phyloP scores from a whole-genome alignment of 2,329 filamentous ascomycete species.

The Ophiostoma fasciatum region DNA sequence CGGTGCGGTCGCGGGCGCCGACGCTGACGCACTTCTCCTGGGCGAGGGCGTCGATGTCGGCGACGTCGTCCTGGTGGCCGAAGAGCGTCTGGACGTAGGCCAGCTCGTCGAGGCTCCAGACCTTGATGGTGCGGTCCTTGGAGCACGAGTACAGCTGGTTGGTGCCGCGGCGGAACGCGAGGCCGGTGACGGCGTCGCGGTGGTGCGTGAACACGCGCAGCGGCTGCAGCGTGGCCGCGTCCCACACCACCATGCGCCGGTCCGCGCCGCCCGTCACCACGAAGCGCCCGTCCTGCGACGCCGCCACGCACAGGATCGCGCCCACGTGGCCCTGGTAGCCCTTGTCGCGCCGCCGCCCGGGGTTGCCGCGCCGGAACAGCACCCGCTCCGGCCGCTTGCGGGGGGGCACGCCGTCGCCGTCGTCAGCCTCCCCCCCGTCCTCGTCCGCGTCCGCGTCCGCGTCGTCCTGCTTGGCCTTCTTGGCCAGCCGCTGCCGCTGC shows the following conservation, averaged over 20 bases:
- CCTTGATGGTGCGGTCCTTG: slow-evolving; percentile 84
- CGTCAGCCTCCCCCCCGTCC: not conserved
- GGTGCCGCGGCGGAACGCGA: slow-evolving; percentile 74
- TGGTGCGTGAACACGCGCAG: slow-evolving; percentile 83
- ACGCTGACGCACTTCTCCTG: slow-evolving; percentile 85
- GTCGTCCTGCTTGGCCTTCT: not conserved
- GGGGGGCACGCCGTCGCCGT: slow-evolving; percentile 35
- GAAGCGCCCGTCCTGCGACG: slow-evolving; percentile 78
- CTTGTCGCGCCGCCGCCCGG: slow-evolving; percentile 44
- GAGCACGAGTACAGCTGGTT: slow-evolving; percentile 89
- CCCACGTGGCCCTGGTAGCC: slow-evolving; percentile 64
- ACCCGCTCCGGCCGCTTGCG: slow-evolving; percentile 48
- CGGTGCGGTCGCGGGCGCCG: slow-evolving; percentile 79
- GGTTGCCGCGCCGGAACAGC: slow-evolving; percentile 46
- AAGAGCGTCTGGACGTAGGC: slow-evolving; percentile 94
- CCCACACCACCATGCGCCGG: slow-evolving; percentile 74
- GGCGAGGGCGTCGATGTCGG: slow-evolving; percentile 68
- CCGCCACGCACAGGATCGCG: slow-evolving; percentile 69
- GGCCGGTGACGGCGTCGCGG: slow-evolving; percentile 68
- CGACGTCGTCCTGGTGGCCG: slow-evolving; percentile 83
- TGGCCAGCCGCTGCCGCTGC: slow-evolving; percentile 25
- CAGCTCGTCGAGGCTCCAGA: slow-evolving; percentile 83
- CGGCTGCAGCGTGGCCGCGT: slow-evolving; percentile 63
- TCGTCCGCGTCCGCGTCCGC: not conserved
- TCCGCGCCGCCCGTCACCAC: slow-evolving; percentile 84